Base-by-base conservation (phyloP, 495 filamentous ascomycete genomes). In the Penicillium alfredii region DNA sequence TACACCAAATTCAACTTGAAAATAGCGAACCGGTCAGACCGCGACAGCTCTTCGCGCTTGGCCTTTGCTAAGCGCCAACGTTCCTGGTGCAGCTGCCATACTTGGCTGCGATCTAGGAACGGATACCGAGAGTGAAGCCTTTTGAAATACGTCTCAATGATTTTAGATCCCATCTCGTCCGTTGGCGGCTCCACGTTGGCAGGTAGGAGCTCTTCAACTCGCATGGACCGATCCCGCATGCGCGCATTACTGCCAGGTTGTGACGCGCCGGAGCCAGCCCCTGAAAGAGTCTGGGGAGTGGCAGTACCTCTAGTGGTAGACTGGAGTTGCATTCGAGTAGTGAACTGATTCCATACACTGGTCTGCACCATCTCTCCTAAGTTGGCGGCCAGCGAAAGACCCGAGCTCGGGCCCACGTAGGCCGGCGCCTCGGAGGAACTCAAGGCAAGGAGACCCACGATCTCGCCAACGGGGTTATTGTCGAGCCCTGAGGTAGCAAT, bases 351-450 rank as follows among this genome's bases (percentile, higher is more conserved):
- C 68, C 68, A 74, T 6, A 73, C 66, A 13, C 69, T 73, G 1
- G 65, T 62, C 36, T 72, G 69, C 13, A 73, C 71, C 69, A 75
- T 73, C 35, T 75, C 69, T 9, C 71, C 69, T 12, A 75, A 40
- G 35, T 71, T 66, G 4, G 64, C 57, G 12, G 69, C 70, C 23
- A 75, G 42, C 9, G 68, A 62, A 16, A 75, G 56, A 8, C 71
- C 71, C 4, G 69, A 73, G 38, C 70, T 72, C 14, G 70, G 66
- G 25, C 70, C 69, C n/a, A 75, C 64, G 42, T 75, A 75, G 20
- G 68, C 68, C 10, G 66, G 66, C 5, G 69, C 65, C 38, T 73
- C 70, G 5, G 60, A 58, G 4, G 60, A 58, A 41, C 63, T 71
- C 16, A 75, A 52, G 7, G 70, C 67, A 22, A 75, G 57, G 17